Evolutionary conservation across 768 basidiomycete genomes (phyloP).

Genomic region (Agaricus subrufescens): DNA sequence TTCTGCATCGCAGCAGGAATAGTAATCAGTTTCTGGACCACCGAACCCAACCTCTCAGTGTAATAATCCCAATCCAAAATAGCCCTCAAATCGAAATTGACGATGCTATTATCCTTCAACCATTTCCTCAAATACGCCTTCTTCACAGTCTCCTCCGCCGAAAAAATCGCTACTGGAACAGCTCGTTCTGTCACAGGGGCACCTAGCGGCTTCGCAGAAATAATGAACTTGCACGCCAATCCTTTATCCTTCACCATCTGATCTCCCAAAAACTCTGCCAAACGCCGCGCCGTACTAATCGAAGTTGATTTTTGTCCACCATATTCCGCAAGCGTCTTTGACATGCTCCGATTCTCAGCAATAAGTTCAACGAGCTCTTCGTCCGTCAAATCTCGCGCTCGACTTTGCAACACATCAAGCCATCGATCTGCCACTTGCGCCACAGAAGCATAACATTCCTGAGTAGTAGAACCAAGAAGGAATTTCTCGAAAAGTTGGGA

Average conservation of each 20-base stretch:
- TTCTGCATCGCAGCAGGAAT: constrained; percentile 99
- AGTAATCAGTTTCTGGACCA: constrained; percentile 98
- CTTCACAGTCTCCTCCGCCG: constrained; percentile 90
- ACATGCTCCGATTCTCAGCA: constrained; percentile 98
- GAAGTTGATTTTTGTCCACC: constrained; percentile 96
- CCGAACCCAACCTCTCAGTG: constrained; percentile 94
- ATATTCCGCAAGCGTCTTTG: constrained; percentile 93
- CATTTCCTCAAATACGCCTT: constrained; percentile 89
- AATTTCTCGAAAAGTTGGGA: constrained; percentile 98
- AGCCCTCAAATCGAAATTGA: constrained; percentile 85
- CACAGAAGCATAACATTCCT: constrained; percentile 94
- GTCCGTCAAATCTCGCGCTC: constrained; percentile 78
- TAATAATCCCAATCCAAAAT: constrained; percentile 99
- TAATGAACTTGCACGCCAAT: constrained; percentile 97
- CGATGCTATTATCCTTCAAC: constrained; percentile 89
- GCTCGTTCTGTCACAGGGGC: constrained; percentile 97
- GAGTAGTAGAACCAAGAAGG: constrained; percentile 85
- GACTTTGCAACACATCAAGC: constrained; percentile 92
- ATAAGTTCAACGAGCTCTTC: constrained; percentile 97
- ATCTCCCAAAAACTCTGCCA: constrained; percentile 95
- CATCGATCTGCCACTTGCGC: constrained; percentile 93
- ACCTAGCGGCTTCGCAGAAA: constrained; percentile 87
- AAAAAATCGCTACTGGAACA: constrained; percentile 96
- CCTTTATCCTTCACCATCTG: constrained; percentile 99
- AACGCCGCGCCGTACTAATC: constrained; percentile 90